Evolutionary conservation across 495 filamentous ascomycete genomes (phyloP).

Genomic region (Pyronema domesticum): DNA sequence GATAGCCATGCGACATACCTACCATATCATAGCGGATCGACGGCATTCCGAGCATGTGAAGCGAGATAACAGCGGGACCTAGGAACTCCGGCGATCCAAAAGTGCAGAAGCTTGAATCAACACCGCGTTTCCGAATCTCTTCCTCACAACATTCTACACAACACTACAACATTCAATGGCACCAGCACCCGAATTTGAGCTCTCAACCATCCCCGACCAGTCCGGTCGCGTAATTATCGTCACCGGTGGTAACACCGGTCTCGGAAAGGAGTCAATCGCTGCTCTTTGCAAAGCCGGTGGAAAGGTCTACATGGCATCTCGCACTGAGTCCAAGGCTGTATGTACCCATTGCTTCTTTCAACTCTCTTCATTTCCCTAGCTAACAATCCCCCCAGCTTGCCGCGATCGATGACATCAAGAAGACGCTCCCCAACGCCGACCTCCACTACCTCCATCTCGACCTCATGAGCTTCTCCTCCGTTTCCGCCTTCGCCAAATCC

Average conservation of each 20-base stretch:
- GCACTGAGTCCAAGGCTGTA: slow-evolving; percentile 23
- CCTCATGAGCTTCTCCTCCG: slow-evolving; percentile 6
- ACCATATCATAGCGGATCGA: too few species aligned
- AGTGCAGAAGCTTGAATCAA: too few species aligned
- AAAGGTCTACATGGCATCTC: slow-evolving; percentile 37
- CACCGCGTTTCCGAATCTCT: too few species aligned
- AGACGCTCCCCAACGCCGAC: slow-evolving; percentile 1
- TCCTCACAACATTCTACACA: too few species aligned
- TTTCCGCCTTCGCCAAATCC: slow-evolving; percentile 5
- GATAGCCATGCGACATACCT: too few species aligned
- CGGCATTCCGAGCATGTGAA: too few species aligned
- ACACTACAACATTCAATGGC: too few species aligned
- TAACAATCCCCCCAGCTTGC: background rate
- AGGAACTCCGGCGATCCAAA: too few species aligned
- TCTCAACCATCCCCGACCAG: slow-evolving; percentile 5
- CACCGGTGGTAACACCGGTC: slow-evolving; percentile 34
- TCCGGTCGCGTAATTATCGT: slow-evolving; percentile 25
- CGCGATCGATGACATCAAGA: slow-evolving; percentile 12
- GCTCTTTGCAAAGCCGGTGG: slow-evolving; percentile 32
- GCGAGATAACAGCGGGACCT: too few species aligned
- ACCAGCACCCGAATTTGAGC: too few species aligned
- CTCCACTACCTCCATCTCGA: slow-evolving; percentile 11
- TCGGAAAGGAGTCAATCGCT: slow-evolving; percentile 32
- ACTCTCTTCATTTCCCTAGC: background rate
- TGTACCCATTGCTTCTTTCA: background rate